Base-by-base conservation (phyloP, 352 stramenopile genomes). In the Phytophthora europaea region DNA sequence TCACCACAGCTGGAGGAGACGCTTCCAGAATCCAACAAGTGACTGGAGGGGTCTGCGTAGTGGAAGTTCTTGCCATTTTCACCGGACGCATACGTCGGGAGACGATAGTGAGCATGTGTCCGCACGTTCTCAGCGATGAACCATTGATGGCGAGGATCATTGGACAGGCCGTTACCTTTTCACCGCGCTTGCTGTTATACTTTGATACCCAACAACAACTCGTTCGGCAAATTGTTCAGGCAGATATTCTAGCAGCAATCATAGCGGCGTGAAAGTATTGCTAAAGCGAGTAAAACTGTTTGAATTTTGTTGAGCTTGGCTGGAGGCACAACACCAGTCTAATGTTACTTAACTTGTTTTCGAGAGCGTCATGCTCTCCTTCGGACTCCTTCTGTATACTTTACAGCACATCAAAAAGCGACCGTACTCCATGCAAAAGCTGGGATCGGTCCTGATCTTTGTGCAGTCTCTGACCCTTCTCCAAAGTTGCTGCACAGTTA, bases 401-500 rank as follows among this genome's bases (percentile, higher is more conserved):
- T 63, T 77, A 80, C 7, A 80, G 54, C n/a, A 73, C 43, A 16
- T 82, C 68, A 34, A 78, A 73, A 26, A 82, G 72, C n/a, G 72
- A 80, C 2, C 64, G 76, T 26, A 82, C 68, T 12, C 67, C 68
- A 9, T 43, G 20, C 6, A 33, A 23, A 23, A 38, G 20, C 26
- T 67, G 38, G 23, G 65, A n/a, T 16, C 54, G 48, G 12, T 22
- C 33, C 43, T 38, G 45, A 13, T 18, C 18, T 28, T 53, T 10
- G 26, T 20, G 43, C 20, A 15, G 56, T 76, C 56, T 34, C 20
- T 31, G 22, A 67, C 31, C 38, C 9, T 68, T 73, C 61, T 87
- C 76, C 54, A 87, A 71, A 20, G 75, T 84, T 36, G 73, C 70
- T 34, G 76, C 68, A 20, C 83, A 88, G 12, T 61, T 61, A 6